These are phyloP conservation scores for Entoloma clypeatum DNA, from an alignment of 1,284 basidiomycete genomes.

Conservation along the genomic window DNA sequence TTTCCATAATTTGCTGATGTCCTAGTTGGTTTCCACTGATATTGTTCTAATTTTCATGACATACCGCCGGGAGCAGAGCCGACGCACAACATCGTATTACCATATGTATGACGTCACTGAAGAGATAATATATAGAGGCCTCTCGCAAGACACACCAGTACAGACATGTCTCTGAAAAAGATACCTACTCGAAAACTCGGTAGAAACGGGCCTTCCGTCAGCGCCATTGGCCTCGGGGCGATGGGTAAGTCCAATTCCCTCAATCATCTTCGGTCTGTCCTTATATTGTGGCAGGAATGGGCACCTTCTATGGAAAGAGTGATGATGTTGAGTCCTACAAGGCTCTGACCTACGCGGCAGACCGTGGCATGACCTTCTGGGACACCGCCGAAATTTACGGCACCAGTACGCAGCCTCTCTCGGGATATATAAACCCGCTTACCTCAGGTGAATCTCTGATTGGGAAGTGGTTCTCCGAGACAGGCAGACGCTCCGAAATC, in stretches of 20 bases:
- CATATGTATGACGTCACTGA: constrained; percentile 8
- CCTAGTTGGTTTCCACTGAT: too few species aligned
- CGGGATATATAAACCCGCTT: background rate
- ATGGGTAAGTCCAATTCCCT: constrained; percentile 20
- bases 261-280: background rate
- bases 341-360: constrained; percentile 20
- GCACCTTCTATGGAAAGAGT: constrained; percentile 22
- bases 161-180: constrained; percentile 10
- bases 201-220: constrained; percentile 26
- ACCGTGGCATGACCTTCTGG: constrained; percentile 26
- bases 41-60: too few species aligned
- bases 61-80: too few species aligned
- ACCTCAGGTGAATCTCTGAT: constrained; percentile 21
- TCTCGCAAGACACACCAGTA: too few species aligned
- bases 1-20: too few species aligned
- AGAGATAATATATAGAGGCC: too few species aligned
- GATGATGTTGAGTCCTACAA: constrained; percentile 21
- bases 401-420: constrained; percentile 13
- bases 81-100: too few species aligned
- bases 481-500: constrained; percentile 27
- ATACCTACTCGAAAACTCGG: constrained; percentile 26
- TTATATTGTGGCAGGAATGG: constrained; percentile 17
- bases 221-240: constrained; percentile 25
- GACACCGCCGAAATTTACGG: constrained; percentile 26
- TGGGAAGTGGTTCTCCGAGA: constrained; percentile 26